Base-by-base conservation (phyloP, 1,284 basidiomycete genomes). In the Mycosarcoma maydis region DNA sequence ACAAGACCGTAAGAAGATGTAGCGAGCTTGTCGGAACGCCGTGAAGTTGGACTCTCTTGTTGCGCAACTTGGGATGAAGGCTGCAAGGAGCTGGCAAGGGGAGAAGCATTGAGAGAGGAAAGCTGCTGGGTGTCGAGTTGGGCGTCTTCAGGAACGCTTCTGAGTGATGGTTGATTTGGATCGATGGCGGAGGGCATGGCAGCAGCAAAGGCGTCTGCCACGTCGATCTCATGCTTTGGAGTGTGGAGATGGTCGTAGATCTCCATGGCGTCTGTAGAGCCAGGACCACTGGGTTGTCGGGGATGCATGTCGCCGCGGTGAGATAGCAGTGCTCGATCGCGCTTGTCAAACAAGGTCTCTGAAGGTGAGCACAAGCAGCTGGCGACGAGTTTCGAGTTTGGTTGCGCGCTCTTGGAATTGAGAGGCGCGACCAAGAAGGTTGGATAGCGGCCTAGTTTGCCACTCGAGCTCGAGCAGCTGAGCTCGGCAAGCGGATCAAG, bases 251-350 rank as follows among this genome's bases (percentile, higher is more conserved):
- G 64, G 23, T 74, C 70, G 38, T 64, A 72, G 43, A 61, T 43
- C 23, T 75, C 73, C 73, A 75, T 73, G 27, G 73, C 73, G 20
- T 75, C 73, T 17, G 59, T 57, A 23, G 70, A 73, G 42, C 71
- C 73, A 22, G 73, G 73, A 24, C 61, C 71, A 54, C 71, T 68
- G 11, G 60, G 46, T 27, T 68, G 64, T 39, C 59, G 47, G 5
- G 69, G 54, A 43, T 58, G 69, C 61, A 70, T 70, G 20, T 32
- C 26, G 62, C 39, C 32, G 42, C 14, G n/a, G n/a, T 6, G 30
- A 40, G 3, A 29, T 29, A n/a, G n/a, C n/a, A n/a, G n/a, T n/a
- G n/a, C n/a, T n/a, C n/a, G n/a, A n/a, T n/a, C n/a, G n/a, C n/a
- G n/a, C n/a, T n/a, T n/a, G n/a, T n/a, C n/a, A n/a, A n/a, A n/a